A percentile compares a stretch with the other conserved stretches of the same genome.
Conservation (phyloP, 352 stramenopile species). For the Poterioochromonas sp. region DNA sequence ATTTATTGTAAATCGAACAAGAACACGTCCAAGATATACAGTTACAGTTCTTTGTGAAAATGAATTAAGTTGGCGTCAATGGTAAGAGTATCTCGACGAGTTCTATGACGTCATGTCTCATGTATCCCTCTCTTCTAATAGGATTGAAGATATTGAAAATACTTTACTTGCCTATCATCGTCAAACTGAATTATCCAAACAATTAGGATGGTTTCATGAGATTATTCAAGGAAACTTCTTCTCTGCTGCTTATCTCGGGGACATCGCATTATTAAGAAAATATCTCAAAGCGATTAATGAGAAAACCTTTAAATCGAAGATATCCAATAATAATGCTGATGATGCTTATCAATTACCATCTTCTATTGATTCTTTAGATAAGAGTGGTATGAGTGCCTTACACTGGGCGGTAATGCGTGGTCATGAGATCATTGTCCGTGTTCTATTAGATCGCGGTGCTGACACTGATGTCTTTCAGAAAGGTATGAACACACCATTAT, state of each 20-base stretch:
- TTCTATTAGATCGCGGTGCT: conserved; percentile 9
- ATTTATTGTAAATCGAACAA: neutral
- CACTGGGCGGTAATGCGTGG: conserved; percentile 6
- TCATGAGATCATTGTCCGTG: neutral
- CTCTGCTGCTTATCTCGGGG: conserved; percentile 6
- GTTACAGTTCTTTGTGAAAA: neutral
- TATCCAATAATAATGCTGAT: neutral
- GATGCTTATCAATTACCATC: neutral
- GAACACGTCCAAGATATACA: neutral
- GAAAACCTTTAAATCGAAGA: neutral
- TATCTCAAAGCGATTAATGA: neutral
- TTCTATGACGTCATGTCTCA: neutral
- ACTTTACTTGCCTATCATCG: conserved; percentile 4
- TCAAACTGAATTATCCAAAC: neutral
- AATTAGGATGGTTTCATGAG: conserved; percentile 25
- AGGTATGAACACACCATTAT: conserved; percentile 20
- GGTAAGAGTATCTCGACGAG: too few species aligned
- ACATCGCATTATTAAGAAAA: neutral
- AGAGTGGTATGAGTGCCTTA: conserved; percentile 6
- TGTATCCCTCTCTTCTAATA: neutral
- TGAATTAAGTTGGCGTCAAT: neutral
- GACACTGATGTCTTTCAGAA: conserved; percentile 2
- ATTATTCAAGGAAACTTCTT: conserved; percentile 1
- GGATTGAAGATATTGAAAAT: conserved; percentile 9
- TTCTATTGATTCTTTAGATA: neutral